Base-by-base conservation (phyloP, 805 yeast genomes). In the Pichia manshurica region DNA sequence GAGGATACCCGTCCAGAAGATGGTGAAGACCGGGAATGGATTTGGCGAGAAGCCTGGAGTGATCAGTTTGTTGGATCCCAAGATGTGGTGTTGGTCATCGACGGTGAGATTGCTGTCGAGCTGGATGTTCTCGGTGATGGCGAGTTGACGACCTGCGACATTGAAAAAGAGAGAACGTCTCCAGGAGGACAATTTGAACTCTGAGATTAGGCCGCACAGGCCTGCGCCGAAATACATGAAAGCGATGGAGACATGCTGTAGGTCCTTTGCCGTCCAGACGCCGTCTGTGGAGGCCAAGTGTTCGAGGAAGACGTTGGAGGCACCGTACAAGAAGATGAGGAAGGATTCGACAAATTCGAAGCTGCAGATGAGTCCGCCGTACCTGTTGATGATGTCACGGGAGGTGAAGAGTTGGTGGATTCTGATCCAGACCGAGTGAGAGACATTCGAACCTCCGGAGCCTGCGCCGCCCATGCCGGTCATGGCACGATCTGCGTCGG, bases 1-100 rank as follows among this genome's bases (percentile, higher is more conserved):
- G 52, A 93, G 73, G 13, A 84, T 75, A 25, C 99, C 99, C 1
- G 98, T 93, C 96, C 96, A 93, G 68, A 87, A 93, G 31, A 93
- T 86, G 2, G 95, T 88, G 54, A 93, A 78, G 1, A 87, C 81
- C 3, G 98, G 97, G 77, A 93, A 88, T 31, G 97, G 97, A 63
- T 93, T 93, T 54, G 95, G 90, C 1, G 95, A 83, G 64, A 71
- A 86, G 0, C 95, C 95, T 2, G 90, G 90, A 1, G 83, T 66
- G 12, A 58, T 75, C 21, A 48, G 10, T 12, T 46, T 43, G 19
- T 37, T 19, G 20, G 38, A 31, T 9, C 44, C 28, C 15, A 41
- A 15, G 9, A 42, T 9, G 23, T 33, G 33, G 36, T 5, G 15
- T 33, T 33, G 32, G 42, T 57, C 56, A n/a, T 41, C 45, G 17